Percentiles rank a stretch among this genome's conserved stretches.
These are phyloP conservation scores for Pyrus pyrifolia DNA, from an alignment of 306 rosid genomes.

Conservation along the genomic window DNA sequence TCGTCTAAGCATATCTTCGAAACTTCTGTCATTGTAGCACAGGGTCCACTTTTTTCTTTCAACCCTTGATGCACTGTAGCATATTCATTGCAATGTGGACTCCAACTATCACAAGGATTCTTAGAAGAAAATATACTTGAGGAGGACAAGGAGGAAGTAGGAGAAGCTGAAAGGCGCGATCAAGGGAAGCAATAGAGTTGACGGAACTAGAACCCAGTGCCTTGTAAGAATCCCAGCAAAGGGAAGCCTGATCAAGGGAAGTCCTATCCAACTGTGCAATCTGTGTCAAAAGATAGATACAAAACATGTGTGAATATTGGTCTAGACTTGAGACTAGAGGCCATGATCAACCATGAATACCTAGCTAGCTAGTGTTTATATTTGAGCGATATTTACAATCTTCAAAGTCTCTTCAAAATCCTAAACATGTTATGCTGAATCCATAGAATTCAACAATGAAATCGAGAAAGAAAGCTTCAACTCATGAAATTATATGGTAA, in stretches of 20 bases:
- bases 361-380: neutral
- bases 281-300: neutral
- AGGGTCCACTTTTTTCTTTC: slow-evolving; percentile 3
- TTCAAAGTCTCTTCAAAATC: neutral
- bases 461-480: no score
- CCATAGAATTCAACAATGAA: no score
- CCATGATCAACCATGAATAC: neutral
- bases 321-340: neutral
- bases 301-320: neutral
- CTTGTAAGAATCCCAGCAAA: slow-evolving; percentile 8
- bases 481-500: no score
- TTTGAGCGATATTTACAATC: neutral
- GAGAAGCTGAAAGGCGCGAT: slow-evolving; percentile 13
- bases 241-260: slow-evolving; percentile 12
- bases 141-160: slow-evolving; percentile 23
- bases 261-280: neutral
- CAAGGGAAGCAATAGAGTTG: slow-evolving; percentile 11
- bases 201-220: slow-evolving; percentile 1
- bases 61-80: neutral
- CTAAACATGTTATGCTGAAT: neutral
- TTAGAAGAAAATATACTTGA: slow-evolving; percentile 27
- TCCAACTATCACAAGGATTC: slow-evolving; percentile 27
- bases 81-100: slow-evolving; percentile 23
- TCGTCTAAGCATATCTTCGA: slow-evolving; percentile 24
- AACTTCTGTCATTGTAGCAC: slow-evolving; percentile 26